Evolutionary conservation across 371 early-diverging fungal species (phyloP).

Genomic region (Mortierella sp.): DNA sequence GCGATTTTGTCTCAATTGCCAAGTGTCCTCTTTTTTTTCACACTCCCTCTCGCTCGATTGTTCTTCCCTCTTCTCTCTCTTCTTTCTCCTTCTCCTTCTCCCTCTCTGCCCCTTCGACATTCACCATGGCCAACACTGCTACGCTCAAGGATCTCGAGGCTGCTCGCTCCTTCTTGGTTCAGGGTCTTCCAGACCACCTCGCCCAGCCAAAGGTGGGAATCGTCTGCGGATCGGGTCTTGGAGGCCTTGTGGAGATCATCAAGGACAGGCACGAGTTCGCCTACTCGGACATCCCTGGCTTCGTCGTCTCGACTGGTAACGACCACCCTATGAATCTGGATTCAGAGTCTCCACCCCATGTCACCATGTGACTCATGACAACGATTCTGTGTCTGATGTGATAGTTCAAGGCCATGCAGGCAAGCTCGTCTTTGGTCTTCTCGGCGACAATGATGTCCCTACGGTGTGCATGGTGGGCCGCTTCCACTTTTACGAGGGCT

Average conservation of each 20-base stretch:
- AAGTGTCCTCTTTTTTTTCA: background rate
- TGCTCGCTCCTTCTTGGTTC: constrained; percentile 36
- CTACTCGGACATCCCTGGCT: constrained; percentile 90
- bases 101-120: constrained; percentile 1
- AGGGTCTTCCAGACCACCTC: constrained; percentile 41
- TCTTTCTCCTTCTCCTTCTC: constrained; percentile 2
- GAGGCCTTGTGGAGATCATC: constrained; percentile 84
- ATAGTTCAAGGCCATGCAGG: constrained; percentile 90
- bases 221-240: constrained; percentile 93
- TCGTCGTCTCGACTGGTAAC: constrained; percentile 86
- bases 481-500: constrained; percentile 91
- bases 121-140: constrained; percentile 44
- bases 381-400: background rate
- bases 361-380: background rate
- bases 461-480: constrained; percentile 90
- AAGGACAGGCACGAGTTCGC: constrained; percentile 72
- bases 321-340: no score
- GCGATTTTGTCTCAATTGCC: background rate
- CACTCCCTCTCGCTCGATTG: background rate
- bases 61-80: background rate
- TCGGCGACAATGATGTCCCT: constrained; percentile 73
- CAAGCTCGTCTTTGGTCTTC: constrained; percentile 89
- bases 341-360: no score
- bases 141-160: constrained; percentile 47
- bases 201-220: constrained; percentile 75